phyloP scores from a whole-genome alignment of 176 grass and related monocot genomes.

The Aechmea fasciata region DNA sequence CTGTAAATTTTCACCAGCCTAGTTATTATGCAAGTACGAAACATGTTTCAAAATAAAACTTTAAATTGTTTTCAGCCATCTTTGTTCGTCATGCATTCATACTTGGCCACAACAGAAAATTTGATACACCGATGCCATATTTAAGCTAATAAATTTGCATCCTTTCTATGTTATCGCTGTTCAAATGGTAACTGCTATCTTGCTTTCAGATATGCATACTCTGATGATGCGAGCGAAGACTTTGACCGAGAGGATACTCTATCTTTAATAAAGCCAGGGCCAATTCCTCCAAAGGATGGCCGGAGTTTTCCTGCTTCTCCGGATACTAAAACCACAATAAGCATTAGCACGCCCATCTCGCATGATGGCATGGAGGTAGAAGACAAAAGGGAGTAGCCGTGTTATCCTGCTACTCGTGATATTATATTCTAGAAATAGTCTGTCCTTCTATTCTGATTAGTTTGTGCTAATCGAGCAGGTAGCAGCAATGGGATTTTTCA shows the following conservation, averaged over 20 bases:
- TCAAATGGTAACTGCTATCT: slow-evolving; percentile 9
- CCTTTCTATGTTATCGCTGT: neutral
- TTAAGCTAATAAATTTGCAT: neutral
- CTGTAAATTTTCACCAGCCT: too few relatives aligned
- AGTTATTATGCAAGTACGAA: too few relatives aligned
- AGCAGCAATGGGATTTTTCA: too few relatives aligned
- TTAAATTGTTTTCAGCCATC: too few relatives aligned
- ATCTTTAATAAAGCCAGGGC: slow-evolving; percentile 77
- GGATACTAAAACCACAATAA: slow-evolving; percentile 40
- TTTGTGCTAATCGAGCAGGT: too few relatives aligned
- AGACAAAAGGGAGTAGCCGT: slow-evolving; percentile 73
- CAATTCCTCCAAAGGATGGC: slow-evolving; percentile 51
- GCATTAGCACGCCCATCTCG: slow-evolving; percentile 7
- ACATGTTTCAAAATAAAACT: too few relatives aligned
- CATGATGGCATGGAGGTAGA: slow-evolving; percentile 64
- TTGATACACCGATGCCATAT: neutral
- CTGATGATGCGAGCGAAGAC: slow-evolving; percentile 65
- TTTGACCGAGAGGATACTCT: slow-evolving; percentile 78
- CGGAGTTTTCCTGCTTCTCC: slow-evolving; percentile 35
- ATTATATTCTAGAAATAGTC: too few relatives aligned
- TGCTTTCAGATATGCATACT: slow-evolving; percentile 39
- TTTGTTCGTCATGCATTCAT: too few relatives aligned
- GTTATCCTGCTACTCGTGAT: neutral
- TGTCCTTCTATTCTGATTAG: too few relatives aligned
- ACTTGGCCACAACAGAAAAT: too few relatives aligned